phyloP scores from a whole-genome alignment of 176 grass and related monocot genomes.

The Otatea glauca region DNA sequence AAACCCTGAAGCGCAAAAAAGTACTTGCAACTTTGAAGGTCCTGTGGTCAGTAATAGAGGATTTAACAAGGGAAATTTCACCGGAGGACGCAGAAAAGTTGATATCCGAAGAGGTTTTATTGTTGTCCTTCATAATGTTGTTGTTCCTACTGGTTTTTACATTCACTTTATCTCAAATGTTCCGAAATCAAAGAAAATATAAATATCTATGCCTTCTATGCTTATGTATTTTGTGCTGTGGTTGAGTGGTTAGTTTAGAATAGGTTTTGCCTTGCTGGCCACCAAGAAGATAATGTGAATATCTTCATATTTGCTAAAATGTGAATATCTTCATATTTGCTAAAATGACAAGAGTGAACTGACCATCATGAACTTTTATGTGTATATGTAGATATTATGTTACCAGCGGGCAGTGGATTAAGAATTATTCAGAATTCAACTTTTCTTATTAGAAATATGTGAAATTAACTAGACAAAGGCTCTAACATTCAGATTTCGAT shows the following conservation, averaged over 20 bases:
- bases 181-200: neutral
- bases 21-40: slow-evolving; percentile 89
- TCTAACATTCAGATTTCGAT: neutral
- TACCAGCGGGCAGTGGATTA: neutral
- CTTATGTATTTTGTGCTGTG: neutral
- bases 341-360: neutral
- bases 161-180: slow-evolving; percentile 22
- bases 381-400: slow-evolving; percentile 16
- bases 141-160: slow-evolving; percentile 11
- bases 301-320: slow-evolving; percentile 1
- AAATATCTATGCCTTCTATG: neutral
- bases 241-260: neutral
- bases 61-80: slow-evolving; percentile 77
- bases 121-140: slow-evolving; percentile 32
- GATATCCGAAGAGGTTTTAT: slow-evolving; percentile 87
- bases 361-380: neutral
- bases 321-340: neutral
- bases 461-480: slow-evolving; percentile 9
- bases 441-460: neutral
- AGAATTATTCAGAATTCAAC: neutral
- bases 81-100: slow-evolving; percentile 78
- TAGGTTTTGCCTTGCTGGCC: neutral
- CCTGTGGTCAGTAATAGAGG: slow-evolving; percentile 84
- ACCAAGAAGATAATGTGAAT: neutral
- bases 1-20: slow-evolving; percentile 84